Evolutionary conservation across 2,329 filamentous ascomycete genomes (phyloP).

Genomic region (Pseudocercospora ulei): DNA sequence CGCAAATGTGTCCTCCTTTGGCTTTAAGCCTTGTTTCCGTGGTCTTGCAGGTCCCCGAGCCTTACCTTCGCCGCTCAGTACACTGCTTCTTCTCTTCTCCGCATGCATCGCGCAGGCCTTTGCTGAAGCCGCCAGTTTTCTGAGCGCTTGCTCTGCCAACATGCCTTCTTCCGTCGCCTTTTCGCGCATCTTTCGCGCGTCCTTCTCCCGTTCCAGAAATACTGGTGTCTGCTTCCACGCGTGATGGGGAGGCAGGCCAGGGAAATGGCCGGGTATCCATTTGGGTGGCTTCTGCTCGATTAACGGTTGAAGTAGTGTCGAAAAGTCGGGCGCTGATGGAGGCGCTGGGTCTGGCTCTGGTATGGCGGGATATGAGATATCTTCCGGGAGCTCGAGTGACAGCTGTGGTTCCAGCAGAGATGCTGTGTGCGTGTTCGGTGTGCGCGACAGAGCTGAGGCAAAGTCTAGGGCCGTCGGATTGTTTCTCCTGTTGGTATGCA

Average conservation of each 20-base stretch:
- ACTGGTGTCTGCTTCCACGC: conserved; percentile 54
- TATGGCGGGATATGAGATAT: conserved; percentile 35
- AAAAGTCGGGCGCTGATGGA: conserved; percentile 38
- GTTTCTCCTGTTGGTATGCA: conserved; percentile 48
- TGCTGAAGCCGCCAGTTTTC: conserved; percentile 47
- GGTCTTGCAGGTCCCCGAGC: conserved; percentile 16
- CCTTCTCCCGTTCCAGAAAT: conserved; percentile 50
- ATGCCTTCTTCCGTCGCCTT: conserved; percentile 56
- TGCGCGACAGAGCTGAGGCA: conserved; percentile 42
- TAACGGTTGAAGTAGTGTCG: conserved; percentile 45
- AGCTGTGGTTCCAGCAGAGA: conserved; percentile 38
- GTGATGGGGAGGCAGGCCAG: conserved; percentile 53
- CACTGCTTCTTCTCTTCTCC: conserved; percentile 36
- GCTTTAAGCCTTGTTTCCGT: conserved; percentile 33
- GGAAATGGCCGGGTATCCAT: conserved; percentile 54
- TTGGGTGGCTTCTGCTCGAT: conserved; percentile 42
- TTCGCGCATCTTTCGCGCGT: conserved; percentile 48
- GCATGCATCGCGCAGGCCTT: conserved; percentile 44
- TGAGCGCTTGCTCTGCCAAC: conserved; percentile 54
- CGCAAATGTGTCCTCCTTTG: conserved; percentile 45
- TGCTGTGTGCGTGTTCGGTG: conserved; percentile 32
- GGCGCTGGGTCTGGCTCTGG: conserved; percentile 37
- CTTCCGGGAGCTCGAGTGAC: conserved; percentile 32
- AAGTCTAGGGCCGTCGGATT: conserved; percentile 52
- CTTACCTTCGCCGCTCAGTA: conserved; percentile 27